Conservation (phyloP, 768 basidiomycete species). For the Leccinum longicurvipes region DNA sequence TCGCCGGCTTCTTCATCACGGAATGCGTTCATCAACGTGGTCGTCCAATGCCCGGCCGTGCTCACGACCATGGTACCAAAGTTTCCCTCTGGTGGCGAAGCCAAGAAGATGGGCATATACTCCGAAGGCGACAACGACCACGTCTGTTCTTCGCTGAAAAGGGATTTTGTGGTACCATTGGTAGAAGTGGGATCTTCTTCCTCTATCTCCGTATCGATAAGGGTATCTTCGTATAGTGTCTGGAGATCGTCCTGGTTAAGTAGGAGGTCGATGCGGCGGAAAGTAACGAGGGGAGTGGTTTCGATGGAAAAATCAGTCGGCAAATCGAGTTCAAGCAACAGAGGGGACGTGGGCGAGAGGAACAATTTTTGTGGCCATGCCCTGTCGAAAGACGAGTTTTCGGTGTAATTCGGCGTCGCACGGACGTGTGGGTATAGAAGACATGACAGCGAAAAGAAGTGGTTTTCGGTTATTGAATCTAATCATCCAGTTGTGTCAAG, state of each 20-base stretch:
- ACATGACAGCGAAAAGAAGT: slow-evolving; percentile 73
- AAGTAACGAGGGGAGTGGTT: slow-evolving; percentile 59
- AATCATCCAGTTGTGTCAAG: slow-evolving; percentile 1
- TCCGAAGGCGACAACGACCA: slow-evolving; percentile 54
- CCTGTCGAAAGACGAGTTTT: slow-evolving; percentile 54
- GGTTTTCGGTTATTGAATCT: slow-evolving; percentile 71
- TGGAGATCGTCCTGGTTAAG: slow-evolving; percentile 46
- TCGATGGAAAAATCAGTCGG: slow-evolving; percentile 54
- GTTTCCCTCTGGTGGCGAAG: slow-evolving; percentile 42
- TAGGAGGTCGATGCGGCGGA: slow-evolving; percentile 63
- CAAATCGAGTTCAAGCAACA: slow-evolving; percentile 35
- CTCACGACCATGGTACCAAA: slow-evolving; percentile 62
- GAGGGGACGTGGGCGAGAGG: slow-evolving; percentile 50
- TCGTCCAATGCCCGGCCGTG: slow-evolving; percentile 72
- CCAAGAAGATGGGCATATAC: slow-evolving; percentile 50
- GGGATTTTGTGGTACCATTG: slow-evolving; percentile 28
- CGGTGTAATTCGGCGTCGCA: slow-evolving; percentile 60
- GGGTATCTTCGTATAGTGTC: slow-evolving; percentile 36
- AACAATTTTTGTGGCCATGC: slow-evolving; percentile 64
- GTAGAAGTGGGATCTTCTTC: slow-evolving; percentile 11
- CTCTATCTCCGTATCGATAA: slow-evolving; percentile 17
- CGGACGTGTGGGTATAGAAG: slow-evolving; percentile 62
- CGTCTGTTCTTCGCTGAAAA: slow-evolving; percentile 54
- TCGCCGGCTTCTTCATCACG: slow-evolving; percentile 30
- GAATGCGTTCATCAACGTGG: slow-evolving; percentile 46